Evolutionary conservation across 495 filamentous ascomycete genomes (phyloP).

Genomic region (Astrothelium macrocarpum): DNA sequence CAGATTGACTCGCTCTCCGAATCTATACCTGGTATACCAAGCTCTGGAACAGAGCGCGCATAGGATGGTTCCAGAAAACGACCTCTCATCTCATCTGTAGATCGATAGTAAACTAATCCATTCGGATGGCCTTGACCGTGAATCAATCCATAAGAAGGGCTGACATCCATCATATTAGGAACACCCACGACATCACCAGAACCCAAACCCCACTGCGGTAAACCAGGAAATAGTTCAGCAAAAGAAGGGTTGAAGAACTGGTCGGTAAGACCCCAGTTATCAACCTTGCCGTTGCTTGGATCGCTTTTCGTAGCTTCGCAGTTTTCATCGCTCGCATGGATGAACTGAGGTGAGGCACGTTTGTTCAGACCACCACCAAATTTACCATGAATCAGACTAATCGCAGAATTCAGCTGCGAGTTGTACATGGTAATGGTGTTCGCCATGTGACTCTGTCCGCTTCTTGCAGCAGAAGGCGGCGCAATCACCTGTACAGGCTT

Average conservation of each 20-base stretch:
- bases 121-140: slow-evolving; percentile 78
- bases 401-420: slow-evolving; percentile 61
- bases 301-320: slow-evolving; percentile 67
- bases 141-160: slow-evolving; percentile 71
- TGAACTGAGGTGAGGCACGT: slow-evolving; percentile 56
- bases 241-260: slow-evolving; percentile 65
- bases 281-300: slow-evolving; percentile 65
- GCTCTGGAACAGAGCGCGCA: slow-evolving; percentile 39
- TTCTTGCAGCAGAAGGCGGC: slow-evolving; percentile 40
- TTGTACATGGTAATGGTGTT: slow-evolving; percentile 66
- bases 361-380: slow-evolving; percentile 55
- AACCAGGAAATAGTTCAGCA: slow-evolving; percentile 60
- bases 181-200: slow-evolving; percentile 62
- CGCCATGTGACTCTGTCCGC: slow-evolving; percentile 41
- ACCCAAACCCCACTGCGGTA: slow-evolving; percentile 67
- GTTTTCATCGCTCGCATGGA: slow-evolving; percentile 70
- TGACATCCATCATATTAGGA: slow-evolving; percentile 82
- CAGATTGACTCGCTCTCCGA: slow-evolving; percentile 52
- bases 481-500: slow-evolving; percentile 52
- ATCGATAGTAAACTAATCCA: slow-evolving; percentile 66
- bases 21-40: slow-evolving; percentile 66
- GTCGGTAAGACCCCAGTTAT: slow-evolving; percentile 73
- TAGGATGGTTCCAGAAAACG: slow-evolving; percentile 53
- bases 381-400: slow-evolving; percentile 65
- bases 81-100: slow-evolving; percentile 66